A percentile compares a stretch with the other conserved stretches of the same genome.
Conservation (phyloP, 345 rosid genomes). For the Eucalyptus pauciflora region DNA sequence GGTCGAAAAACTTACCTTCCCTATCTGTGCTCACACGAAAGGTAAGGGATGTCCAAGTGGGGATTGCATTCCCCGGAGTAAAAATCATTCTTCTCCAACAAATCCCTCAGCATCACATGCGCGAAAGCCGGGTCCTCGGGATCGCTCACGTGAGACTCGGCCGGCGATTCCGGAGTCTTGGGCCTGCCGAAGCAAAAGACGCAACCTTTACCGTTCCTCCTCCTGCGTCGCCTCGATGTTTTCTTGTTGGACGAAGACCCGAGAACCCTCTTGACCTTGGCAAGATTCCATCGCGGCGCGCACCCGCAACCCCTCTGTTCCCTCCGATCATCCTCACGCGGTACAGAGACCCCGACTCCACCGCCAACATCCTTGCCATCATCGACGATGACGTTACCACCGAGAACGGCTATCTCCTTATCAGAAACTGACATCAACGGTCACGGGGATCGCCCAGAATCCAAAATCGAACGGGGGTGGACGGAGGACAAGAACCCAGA, state of each 20-base stretch:
- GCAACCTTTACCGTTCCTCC: background rate
- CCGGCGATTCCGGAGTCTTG: conserved; percentile 20
- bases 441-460: background rate
- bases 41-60: conserved; percentile 2
- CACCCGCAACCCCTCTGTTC: background rate
- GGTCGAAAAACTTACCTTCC: background rate
- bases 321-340: background rate
- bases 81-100: conserved; percentile 49
- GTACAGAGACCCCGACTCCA: background rate
- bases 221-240: background rate
- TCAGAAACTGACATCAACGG: conserved; percentile 1
- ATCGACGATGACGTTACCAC: background rate
- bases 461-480: background rate
- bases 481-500: background rate
- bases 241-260: background rate
- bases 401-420: background rate
- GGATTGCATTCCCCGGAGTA: conserved; percentile 40
- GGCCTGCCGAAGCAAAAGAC: conserved; percentile 26
- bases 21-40: background rate
- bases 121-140: conserved; percentile 37
- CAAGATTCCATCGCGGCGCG: background rate
- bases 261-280: background rate
- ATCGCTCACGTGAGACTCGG: conserved; percentile 21
- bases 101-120: conserved; percentile 19
- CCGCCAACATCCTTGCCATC: background rate